Evolutionary conservation across 2,329 filamentous ascomycete species (phyloP).

Genomic region (Zasmidium citrigriseum): DNA sequence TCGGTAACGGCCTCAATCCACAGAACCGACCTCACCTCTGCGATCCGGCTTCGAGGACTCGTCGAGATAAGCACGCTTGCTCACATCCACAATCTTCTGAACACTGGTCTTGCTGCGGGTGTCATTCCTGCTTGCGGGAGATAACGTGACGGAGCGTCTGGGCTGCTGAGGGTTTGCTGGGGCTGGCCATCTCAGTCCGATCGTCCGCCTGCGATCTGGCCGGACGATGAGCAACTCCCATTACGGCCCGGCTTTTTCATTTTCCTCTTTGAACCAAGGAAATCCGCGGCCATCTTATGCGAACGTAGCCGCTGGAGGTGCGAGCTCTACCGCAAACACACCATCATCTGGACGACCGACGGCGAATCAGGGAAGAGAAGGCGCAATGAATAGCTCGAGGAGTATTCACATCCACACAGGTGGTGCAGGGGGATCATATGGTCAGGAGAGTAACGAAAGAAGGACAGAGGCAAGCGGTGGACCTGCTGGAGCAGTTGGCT

Average conservation of each 20-base stretch:
- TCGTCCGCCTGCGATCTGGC: neutral
- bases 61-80: slow-evolving; percentile 7
- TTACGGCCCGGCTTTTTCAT: neutral
- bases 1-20: neutral
- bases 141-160: neutral
- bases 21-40: neutral
- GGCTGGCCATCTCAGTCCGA: slow-evolving; percentile 1
- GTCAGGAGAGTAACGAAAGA: slow-evolving; percentile 8
- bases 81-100: neutral
- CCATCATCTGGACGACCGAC: neutral
- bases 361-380: slow-evolving; percentile 2
- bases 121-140: neutral
- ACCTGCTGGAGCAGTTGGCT: slow-evolving; percentile 9
- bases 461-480: slow-evolving; percentile 12
- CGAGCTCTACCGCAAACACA: neutral
- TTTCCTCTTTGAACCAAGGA: neutral
- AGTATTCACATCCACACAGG: neutral
- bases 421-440: neutral
- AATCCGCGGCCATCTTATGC: slow-evolving; percentile 9
- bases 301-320: slow-evolving; percentile 6
- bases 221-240: slow-evolving; percentile 10
- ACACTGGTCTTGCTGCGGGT: neutral
- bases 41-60: neutral
- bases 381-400: slow-evolving; percentile 2
- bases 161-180: slow-evolving; percentile 4